Conservation (phyloP, 176 grass and related monocot species). For the Melocanna baccifera region DNA sequence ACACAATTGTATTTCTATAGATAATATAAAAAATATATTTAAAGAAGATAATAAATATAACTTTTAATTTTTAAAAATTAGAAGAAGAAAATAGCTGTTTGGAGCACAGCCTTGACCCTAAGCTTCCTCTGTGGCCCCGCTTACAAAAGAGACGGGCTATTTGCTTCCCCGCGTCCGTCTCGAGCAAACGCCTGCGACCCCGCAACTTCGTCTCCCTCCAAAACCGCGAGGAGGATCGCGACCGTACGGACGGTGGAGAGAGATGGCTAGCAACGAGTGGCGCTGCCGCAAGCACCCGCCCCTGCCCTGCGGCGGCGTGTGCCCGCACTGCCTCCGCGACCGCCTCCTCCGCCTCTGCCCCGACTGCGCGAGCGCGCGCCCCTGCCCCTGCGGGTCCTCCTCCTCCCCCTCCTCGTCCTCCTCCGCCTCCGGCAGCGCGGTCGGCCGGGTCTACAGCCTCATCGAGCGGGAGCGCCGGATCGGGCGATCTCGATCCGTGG, state of each 20-base stretch:
- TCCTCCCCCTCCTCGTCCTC: slow-evolving; percentile 24
- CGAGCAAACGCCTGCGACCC: neutral
- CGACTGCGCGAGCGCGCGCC: slow-evolving; percentile 59
- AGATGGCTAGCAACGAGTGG: slow-evolving; percentile 37
- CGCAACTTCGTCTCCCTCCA: neutral
- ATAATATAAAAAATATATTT: too few species aligned
- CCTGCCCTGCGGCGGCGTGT: slow-evolving; percentile 39
- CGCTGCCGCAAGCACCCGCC: slow-evolving; percentile 57
- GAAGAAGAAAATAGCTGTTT: too few species aligned
- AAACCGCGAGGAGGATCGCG: neutral
- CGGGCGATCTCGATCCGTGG: slow-evolving; percentile 53
- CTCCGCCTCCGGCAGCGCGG: slow-evolving; percentile 20
- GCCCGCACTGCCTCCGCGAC: slow-evolving; percentile 72
- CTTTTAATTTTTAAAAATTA: too few species aligned
- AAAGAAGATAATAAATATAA: too few species aligned
- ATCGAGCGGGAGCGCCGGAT: slow-evolving; percentile 35
- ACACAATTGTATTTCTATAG: too few species aligned
- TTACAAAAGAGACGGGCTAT: neutral
- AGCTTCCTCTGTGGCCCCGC: neutral
- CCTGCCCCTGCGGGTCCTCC: slow-evolving; percentile 44
- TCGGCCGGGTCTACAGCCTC: slow-evolving; percentile 24
- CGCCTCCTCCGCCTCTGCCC: slow-evolving; percentile 73
- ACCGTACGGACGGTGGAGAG: neutral
- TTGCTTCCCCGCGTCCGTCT: slow-evolving; percentile 17
- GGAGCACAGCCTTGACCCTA: too few species aligned